Percentiles rank a stretch among this genome's conserved stretches.
These are phyloP conservation scores for Nicotiana noctiflora DNA, from an alignment of 257 asterid species.

Conservation along the genomic window DNA sequence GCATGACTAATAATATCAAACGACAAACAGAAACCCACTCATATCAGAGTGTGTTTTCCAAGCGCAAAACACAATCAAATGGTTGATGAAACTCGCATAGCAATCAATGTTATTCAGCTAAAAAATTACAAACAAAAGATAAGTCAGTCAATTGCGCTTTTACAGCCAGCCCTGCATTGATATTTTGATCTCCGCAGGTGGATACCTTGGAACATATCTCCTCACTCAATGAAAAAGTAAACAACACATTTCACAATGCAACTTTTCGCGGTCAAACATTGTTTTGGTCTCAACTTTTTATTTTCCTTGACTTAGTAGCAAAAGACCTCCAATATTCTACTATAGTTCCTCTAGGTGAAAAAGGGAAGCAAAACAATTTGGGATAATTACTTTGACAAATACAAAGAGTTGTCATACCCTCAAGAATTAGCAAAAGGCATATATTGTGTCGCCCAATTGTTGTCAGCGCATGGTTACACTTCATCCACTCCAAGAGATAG, in stretches of 20 bases:
- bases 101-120: not conserved
- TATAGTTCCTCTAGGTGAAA: not conserved
- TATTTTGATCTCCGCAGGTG: not conserved
- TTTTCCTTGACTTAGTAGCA: not conserved
- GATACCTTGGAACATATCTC: not conserved
- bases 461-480: no score
- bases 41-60: not conserved
- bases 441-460: no score
- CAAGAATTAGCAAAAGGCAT: no score
- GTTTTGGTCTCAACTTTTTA: not conserved
- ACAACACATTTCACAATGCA: not conserved
- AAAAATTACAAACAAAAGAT: not conserved
- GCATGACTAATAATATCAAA: not conserved
- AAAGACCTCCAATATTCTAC: not conserved
- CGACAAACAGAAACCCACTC: not conserved
- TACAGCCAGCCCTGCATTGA: not conserved
- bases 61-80: not conserved
- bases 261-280: not conserved
- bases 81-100: not conserved
- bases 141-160: not conserved
- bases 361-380: not conserved
- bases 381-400: no score
- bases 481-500: no score
- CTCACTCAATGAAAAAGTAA: not conserved
- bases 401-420: no score